phyloP scores from a whole-genome alignment of 345 rosid genomes.

The Turnera subulata region DNA sequence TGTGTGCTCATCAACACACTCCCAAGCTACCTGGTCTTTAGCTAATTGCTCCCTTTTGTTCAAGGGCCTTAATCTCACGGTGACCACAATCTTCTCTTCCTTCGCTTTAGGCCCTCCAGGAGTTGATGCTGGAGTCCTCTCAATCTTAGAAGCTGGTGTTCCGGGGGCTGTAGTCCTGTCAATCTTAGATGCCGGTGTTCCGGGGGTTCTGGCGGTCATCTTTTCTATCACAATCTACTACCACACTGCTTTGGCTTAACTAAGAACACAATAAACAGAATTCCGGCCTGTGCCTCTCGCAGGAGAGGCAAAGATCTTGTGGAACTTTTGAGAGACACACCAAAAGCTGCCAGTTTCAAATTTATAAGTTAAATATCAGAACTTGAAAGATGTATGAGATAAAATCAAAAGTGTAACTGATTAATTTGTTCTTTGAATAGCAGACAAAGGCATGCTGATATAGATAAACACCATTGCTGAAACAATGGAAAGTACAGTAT shows the following conservation, averaged over 20 bases:
- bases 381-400: not conserved
- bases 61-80: slow-evolving; percentile 86
- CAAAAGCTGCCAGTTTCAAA: not conserved
- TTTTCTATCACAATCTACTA: not conserved
- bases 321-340: not conserved
- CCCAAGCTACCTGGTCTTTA: slow-evolving; percentile 94
- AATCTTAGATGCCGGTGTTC: slow-evolving; percentile 76
- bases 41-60: slow-evolving; percentile 82
- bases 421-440: not conserved
- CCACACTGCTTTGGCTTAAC: not conserved
- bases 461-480: no score
- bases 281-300: slow-evolving; percentile 8
- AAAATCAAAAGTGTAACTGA: not conserved
- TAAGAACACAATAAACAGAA: no score
- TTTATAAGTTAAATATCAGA: not conserved
- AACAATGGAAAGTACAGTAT: no score
- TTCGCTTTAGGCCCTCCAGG: slow-evolving; percentile 44
- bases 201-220: slow-evolving; percentile 64
- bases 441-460: not conserved
- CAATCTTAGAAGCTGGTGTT: slow-evolving; percentile 78
- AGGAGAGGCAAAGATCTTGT: not conserved
- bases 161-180: slow-evolving; percentile 62
- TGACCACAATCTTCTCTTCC: slow-evolving; percentile 97
- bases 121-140: slow-evolving; percentile 52
- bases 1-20: slow-evolving; percentile 78